These are phyloP conservation scores for Verticillium tricorpus DNA, from an alignment of 2,329 filamentous ascomycete species.

Conservation along the genomic window DNA sequence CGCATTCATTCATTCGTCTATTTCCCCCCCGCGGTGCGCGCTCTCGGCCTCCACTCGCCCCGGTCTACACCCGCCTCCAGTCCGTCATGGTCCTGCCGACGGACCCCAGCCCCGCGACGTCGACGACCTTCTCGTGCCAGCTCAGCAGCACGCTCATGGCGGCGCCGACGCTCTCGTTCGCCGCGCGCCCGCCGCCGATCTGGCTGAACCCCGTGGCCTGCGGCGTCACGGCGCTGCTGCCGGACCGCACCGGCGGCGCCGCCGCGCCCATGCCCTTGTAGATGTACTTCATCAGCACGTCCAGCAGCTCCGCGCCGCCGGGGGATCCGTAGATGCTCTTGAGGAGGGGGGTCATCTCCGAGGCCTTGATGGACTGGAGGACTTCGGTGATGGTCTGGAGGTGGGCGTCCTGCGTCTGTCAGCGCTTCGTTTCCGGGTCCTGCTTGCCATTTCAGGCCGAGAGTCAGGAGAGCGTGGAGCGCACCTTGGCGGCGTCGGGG, in stretches of 20 bases:
- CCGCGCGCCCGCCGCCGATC: slow-evolving; percentile 50
- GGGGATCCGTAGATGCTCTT: slow-evolving; percentile 73
- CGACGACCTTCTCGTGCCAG: slow-evolving; percentile 98
- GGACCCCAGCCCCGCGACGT: slow-evolving; percentile 84
- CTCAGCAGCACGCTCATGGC: slow-evolving; percentile 95
- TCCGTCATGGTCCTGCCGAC: slow-evolving; percentile 96
- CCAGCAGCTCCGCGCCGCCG: slow-evolving; percentile 78
- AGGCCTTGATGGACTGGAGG: slow-evolving; percentile 90
- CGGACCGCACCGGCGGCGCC: slow-evolving; percentile 13
- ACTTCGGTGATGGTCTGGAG: slow-evolving; percentile 87
- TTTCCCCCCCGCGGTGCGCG: background rate
- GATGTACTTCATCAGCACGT: slow-evolving; percentile 96
- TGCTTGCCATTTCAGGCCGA: background rate
- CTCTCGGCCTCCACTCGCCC: slow-evolving; percentile 16
- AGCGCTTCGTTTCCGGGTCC: background rate
- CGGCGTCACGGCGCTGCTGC: slow-evolving; percentile 50
- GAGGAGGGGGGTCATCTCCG: slow-evolving; percentile 88
- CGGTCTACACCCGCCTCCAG: slow-evolving; percentile 73
- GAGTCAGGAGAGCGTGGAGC: slow-evolving; percentile 3
- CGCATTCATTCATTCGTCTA: slow-evolving; percentile 1
- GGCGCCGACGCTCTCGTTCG: slow-evolving; percentile 68
- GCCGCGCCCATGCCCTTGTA: slow-evolving; percentile 81
- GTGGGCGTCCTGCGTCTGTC: slow-evolving; percentile 47
- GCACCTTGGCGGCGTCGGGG: slow-evolving; percentile 52
- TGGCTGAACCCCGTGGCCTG: slow-evolving; percentile 82